These are phyloP conservation scores for Phellopilus nigrolimitatus DNA, from an alignment of 1,284 basidiomycete genomes.

Conservation along the genomic window DNA sequence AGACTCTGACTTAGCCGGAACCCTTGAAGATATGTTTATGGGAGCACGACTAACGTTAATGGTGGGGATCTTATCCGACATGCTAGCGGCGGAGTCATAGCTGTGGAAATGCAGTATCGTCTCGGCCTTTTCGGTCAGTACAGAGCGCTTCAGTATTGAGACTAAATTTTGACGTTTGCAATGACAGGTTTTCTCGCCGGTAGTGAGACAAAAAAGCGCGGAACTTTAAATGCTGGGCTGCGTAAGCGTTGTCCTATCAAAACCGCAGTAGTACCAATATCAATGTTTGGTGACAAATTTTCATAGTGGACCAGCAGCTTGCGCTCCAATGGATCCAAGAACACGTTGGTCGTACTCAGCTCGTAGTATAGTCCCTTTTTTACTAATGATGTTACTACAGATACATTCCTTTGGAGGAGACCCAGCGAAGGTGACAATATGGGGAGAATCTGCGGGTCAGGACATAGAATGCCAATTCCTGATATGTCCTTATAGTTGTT, in stretches of 20 bases:
- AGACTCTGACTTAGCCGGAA: background rate
- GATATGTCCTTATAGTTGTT: background rate
- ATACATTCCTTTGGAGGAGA: conserved; percentile 31
- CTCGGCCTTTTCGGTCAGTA: conserved; percentile 19
- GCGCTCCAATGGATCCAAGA: conserved; percentile 32
- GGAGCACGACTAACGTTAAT: conserved; percentile 11
- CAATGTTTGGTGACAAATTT: background rate
- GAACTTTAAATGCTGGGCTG: conserved; percentile 28
- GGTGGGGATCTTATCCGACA: conserved; percentile 17
- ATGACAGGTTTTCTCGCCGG: conserved; percentile 30
- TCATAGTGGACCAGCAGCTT: conserved; percentile 30
- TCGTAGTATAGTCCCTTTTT: background rate
- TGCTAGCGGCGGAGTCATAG: conserved; percentile 17
- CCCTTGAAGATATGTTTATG: conserved; percentile 3
- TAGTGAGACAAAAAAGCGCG: conserved; percentile 26
- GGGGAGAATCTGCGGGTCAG: conserved; percentile 32
- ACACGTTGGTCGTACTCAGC: conserved; percentile 23
- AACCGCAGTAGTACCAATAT: background rate
- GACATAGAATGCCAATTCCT: too few species aligned
- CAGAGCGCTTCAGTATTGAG: background rate
- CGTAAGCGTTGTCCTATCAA: too few species aligned
- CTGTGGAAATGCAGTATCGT: conserved; percentile 20
- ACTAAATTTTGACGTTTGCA: background rate
- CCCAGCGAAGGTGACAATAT: conserved; percentile 30
- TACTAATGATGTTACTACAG: conserved; percentile 5